Percentiles rank a stretch among this genome's conserved stretches.
phyloP scores from a whole-genome alignment of 306 rosid genomes.

The Vigna radiata region DNA sequence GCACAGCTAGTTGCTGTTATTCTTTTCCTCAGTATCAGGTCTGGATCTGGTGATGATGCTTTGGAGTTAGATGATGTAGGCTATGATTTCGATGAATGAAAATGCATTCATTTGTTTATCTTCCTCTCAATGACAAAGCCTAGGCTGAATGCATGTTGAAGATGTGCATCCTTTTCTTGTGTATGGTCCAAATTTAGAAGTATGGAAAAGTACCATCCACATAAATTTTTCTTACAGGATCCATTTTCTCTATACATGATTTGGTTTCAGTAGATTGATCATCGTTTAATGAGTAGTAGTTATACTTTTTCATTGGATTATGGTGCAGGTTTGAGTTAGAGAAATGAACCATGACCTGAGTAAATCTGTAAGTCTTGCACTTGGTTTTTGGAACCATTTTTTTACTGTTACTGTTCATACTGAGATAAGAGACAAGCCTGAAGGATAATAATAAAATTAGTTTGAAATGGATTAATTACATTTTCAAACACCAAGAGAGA shows the following conservation, averaged over 20 bases:
- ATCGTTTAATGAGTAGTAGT: constrained; percentile 23
- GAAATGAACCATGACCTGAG: not conserved
- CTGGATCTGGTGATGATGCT: constrained; percentile 51
- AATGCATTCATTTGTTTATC: constrained; percentile 14
- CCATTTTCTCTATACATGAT: constrained; percentile 34
- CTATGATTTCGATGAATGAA: constrained; percentile 55
- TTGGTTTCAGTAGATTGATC: not conserved
- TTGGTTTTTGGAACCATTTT: not conserved
- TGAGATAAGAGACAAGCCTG: not conserved
- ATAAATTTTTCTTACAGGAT: constrained; percentile 20
- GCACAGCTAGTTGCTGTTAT: constrained; percentile 73
- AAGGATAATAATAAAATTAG: not conserved
- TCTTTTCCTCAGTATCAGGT: constrained; percentile 70
- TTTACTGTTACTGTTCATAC: not conserved
- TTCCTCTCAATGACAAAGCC: constrained; percentile 30
- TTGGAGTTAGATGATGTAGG: constrained; percentile 66
- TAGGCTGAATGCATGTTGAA: constrained; percentile 24
- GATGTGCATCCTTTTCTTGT: constrained; percentile 29
- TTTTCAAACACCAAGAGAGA: not conserved
- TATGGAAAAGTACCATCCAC: constrained; percentile 40
- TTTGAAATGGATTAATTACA: not conserved
- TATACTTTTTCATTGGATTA: not conserved
- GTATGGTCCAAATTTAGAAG: constrained; percentile 40
- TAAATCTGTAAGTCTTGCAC: not conserved
- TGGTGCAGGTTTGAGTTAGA: constrained; percentile 2